phyloP scores from a whole-genome alignment of 768 basidiomycete genomes.

The Steccherinum ochraceum region DNA sequence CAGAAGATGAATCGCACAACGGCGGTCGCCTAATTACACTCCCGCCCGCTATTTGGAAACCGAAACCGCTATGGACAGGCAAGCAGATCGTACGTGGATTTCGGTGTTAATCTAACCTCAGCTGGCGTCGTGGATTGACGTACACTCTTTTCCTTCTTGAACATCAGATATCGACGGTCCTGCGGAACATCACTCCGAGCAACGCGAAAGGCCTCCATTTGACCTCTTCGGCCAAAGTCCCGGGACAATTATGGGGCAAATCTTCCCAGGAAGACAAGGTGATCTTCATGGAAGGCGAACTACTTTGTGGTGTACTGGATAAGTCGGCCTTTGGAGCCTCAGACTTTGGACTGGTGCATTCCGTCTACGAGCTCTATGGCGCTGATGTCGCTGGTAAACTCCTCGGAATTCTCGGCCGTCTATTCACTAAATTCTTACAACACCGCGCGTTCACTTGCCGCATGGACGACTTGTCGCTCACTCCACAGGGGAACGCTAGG shows the following conservation, averaged over 20 bases:
- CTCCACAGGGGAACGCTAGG: slow-evolving; percentile 67
- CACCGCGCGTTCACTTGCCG: slow-evolving; percentile 97
- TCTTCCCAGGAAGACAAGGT: slow-evolving; percentile 80
- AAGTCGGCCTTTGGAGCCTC: slow-evolving; percentile 97
- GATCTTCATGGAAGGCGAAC: slow-evolving; percentile 86
- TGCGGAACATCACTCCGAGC: slow-evolving; percentile 85
- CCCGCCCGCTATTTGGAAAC: slow-evolving; percentile 91
- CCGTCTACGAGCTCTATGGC: slow-evolving; percentile 93
- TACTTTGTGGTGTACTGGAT: slow-evolving; percentile 91
- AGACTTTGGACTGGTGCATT: slow-evolving; percentile 95
- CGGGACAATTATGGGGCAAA: slow-evolving; percentile 77
- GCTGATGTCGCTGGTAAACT: slow-evolving; percentile 84
- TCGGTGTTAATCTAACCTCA: neutral
- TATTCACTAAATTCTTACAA: slow-evolving; percentile 96
- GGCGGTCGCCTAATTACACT: slow-evolving; percentile 68
- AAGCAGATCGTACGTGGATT: slow-evolving; percentile 79
- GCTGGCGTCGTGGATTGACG: slow-evolving; percentile 4
- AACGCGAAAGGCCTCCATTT: slow-evolving; percentile 79
- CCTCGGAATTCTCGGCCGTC: slow-evolving; percentile 85
- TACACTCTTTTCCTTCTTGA: neutral
- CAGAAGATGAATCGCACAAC: slow-evolving; percentile 61
- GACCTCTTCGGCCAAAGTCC: slow-evolving; percentile 82
- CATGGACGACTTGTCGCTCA: slow-evolving; percentile 95
- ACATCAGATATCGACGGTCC: slow-evolving; percentile 82
- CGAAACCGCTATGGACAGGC: slow-evolving; percentile 90